These are phyloP conservation scores for Trichoderma endophyticum DNA, from an alignment of 2,329 filamentous ascomycete species.

Conservation along the genomic window DNA sequence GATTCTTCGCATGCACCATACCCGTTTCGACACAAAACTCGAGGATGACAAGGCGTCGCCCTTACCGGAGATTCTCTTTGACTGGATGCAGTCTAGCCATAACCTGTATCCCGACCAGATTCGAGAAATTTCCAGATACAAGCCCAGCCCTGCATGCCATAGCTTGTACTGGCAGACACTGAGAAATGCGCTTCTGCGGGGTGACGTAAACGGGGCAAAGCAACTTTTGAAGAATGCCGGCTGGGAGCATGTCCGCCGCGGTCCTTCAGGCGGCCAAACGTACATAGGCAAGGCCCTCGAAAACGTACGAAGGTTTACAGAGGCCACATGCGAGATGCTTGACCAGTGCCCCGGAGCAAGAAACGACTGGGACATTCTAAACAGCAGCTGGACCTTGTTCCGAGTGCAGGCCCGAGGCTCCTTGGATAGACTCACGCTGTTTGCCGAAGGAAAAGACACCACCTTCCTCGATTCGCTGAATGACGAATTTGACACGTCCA, in stretches of 20 bases:
- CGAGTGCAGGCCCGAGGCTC: constrained; percentile 69
- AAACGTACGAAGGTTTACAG: constrained; percentile 70
- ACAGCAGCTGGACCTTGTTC: constrained; percentile 80
- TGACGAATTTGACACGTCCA: constrained; percentile 42
- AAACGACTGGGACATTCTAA: constrained; percentile 78
- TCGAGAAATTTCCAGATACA: constrained; percentile 58
- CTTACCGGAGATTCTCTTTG: constrained; percentile 73
- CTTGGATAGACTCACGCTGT: constrained; percentile 67
- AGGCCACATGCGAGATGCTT: constrained; percentile 65
- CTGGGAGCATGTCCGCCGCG: constrained; percentile 72
- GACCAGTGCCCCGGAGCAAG: constrained; percentile 67
- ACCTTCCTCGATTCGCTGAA: constrained; percentile 32
- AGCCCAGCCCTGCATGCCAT: constrained; percentile 73
- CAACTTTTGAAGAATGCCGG: constrained; percentile 69
- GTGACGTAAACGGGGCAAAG: constrained; percentile 66
- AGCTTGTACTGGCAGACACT: constrained; percentile 81
- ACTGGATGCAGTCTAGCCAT: constrained; percentile 78
- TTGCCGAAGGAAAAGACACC: constrained; percentile 71
- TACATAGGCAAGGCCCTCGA: constrained; percentile 75
- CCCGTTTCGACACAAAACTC: constrained; percentile 41
- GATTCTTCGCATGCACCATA: constrained; percentile 75
- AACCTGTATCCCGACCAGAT: constrained; percentile 67
- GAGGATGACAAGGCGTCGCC: constrained; percentile 47
- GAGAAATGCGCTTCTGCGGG: constrained; percentile 71
- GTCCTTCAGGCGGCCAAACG: constrained; percentile 60